Evolutionary conservation across 2,329 filamentous ascomycete species (phyloP).

Genomic region (Zarea fungicola): DNA sequence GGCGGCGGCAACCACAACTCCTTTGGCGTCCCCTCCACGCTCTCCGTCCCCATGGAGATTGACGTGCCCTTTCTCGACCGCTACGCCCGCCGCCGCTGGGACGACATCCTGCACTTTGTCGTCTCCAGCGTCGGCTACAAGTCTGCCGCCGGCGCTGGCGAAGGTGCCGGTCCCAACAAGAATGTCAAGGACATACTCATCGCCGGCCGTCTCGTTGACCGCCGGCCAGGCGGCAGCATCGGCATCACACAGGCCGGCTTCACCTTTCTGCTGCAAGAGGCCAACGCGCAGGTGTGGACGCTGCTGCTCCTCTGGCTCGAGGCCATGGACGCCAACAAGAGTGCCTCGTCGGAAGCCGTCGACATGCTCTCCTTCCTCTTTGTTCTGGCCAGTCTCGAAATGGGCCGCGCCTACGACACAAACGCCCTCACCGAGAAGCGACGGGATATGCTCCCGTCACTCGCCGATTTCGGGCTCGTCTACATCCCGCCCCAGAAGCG

Average conservation of each 20-base stretch:
- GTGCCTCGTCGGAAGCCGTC: constrained; percentile 74
- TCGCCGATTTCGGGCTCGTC: constrained; percentile 89
- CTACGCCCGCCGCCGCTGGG: constrained; percentile 87
- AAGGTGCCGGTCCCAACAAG: constrained; percentile 54
- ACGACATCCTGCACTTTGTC: constrained; percentile 92
- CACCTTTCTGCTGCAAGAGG: constrained; percentile 88
- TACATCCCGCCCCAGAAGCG: constrained; percentile 59
- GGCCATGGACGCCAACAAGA: constrained; percentile 56
- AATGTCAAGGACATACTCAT: constrained; percentile 82
- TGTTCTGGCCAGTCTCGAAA: constrained; percentile 85
- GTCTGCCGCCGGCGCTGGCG: constrained; percentile 40
- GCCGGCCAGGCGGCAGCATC: constrained; percentile 56
- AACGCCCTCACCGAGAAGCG: constrained; percentile 76
- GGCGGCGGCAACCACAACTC: constrained; percentile 81
- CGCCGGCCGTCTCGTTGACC: constrained; percentile 73
- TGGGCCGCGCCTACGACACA: constrained; percentile 87
- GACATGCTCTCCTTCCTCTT: constrained; percentile 96
- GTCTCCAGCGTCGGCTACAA: constrained; percentile 66
- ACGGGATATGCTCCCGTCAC: constrained; percentile 80
- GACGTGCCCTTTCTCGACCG: constrained; percentile 71
- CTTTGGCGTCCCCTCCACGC: constrained; percentile 78
- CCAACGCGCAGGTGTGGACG: constrained; percentile 96
- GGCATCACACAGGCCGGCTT: constrained; percentile 91
- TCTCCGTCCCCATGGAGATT: constrained; percentile 57
- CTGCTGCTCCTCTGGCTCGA: constrained; percentile 90